These are phyloP conservation scores for Cardamine occulta DNA, from an alignment of 345 rosid genomes.

Conservation along the genomic window DNA sequence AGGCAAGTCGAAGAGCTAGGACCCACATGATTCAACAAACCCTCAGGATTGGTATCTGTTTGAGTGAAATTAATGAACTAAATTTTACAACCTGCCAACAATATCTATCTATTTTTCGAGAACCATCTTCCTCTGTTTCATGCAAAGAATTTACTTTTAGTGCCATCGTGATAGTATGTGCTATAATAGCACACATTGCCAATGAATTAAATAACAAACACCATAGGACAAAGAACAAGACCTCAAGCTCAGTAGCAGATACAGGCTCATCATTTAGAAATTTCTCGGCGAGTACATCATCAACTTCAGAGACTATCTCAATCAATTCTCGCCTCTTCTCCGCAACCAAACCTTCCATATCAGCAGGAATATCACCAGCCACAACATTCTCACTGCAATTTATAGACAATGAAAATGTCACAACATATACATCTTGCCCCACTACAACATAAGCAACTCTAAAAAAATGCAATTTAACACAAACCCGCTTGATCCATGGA, in stretches of 20 bases:
- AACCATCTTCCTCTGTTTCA: constrained; percentile 4
- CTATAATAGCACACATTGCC: constrained; percentile 9
- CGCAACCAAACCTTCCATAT: constrained; percentile 74
- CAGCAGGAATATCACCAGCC: constrained; percentile 70
- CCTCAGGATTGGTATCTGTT: background rate
- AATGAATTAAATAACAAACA: background rate
- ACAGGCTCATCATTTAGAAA: constrained; percentile 91
- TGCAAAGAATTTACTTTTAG: background rate
- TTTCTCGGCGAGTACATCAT: constrained; percentile 85
- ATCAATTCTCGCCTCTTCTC: constrained; percentile 89
- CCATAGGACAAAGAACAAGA: constrained; percentile 35
- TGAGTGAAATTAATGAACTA: background rate
- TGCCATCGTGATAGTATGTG: constrained; percentile 5
- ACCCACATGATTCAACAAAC: constrained; percentile 20
- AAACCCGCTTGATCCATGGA: constrained; percentile 90
- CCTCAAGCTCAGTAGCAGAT: constrained; percentile 82
- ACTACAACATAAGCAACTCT: background rate
- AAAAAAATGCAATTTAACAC: constrained; percentile 33
- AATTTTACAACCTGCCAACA: constrained; percentile 1
- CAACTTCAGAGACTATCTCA: constrained; percentile 94
- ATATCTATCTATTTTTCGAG: background rate
- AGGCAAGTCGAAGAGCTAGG: background rate
- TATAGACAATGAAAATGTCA: constrained; percentile 18
- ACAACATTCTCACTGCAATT: constrained; percentile 81
- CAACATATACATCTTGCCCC: background rate